phyloP scores from a whole-genome alignment of 768 basidiomycete species.

The Leccinum imitatum region DNA sequence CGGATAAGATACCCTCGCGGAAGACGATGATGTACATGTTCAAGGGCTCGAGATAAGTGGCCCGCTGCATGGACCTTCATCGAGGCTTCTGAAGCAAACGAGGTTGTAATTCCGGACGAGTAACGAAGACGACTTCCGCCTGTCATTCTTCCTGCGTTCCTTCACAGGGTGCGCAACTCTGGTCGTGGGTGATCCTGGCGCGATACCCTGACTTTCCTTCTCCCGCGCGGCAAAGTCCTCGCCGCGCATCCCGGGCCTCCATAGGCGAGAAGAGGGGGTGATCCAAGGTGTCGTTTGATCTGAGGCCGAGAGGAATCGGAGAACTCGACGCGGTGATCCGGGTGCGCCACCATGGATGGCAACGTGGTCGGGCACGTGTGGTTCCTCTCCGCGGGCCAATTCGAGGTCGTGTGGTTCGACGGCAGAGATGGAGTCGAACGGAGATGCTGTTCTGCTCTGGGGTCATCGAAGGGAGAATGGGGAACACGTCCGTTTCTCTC shows the following conservation, averaged over 20 bases:
- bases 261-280: slow-evolving; percentile 43
- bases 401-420: slow-evolving; percentile 50
- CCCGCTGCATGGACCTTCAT: slow-evolving; percentile 93
- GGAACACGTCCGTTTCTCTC: slow-evolving; percentile 52
- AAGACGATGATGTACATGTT: slow-evolving; percentile 99
- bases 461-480: slow-evolving; percentile 33
- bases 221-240: slow-evolving; percentile 77
- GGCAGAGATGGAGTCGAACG: slow-evolving; percentile 44
- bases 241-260: slow-evolving; percentile 15
- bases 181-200: slow-evolving; percentile 33
- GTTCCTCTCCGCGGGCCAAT: slow-evolving; percentile 36
- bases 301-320: slow-evolving; percentile 32
- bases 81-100: slow-evolving; percentile 98
- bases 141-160: slow-evolving; percentile 7
- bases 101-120: slow-evolving; percentile 91
- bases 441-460: slow-evolving; percentile 32
- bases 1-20: slow-evolving; percentile 92
- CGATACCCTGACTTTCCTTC: slow-evolving; percentile 61
- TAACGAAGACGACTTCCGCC: slow-evolving; percentile 2
- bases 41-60: slow-evolving; percentile 95
- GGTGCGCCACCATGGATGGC: slow-evolving; percentile 6
- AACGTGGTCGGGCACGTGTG: slow-evolving; percentile 14
- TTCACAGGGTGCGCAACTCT: slow-evolving; percentile 15
- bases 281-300: slow-evolving; percentile 46
- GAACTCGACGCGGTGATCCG: background rate